A percentile compares a stretch with the other conserved stretches of the same genome.
These are phyloP conservation scores for Leucocoprinus sp. DNA, from an alignment of 768 basidiomycete species.

Conservation along the genomic window DNA sequence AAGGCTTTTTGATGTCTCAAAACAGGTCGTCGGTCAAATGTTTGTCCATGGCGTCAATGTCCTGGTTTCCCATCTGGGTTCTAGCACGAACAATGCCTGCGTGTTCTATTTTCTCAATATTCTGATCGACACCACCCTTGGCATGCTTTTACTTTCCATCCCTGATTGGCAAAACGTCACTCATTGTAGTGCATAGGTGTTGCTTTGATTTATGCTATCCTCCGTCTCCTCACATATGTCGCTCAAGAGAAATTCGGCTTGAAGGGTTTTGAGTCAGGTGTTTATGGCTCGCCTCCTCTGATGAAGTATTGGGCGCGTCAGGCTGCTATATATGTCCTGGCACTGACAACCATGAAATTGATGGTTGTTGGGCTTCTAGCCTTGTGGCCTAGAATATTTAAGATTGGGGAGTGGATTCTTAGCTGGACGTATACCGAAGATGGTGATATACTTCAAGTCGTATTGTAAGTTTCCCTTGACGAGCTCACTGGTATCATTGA, in stretches of 20 bases:
- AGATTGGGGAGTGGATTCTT: constrained; percentile 80
- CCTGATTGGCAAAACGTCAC: neutral
- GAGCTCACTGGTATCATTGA: neutral
- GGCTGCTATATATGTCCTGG: constrained; percentile 72
- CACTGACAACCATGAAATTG: constrained; percentile 85
- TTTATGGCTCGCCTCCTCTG: constrained; percentile 83
- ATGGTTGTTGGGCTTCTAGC: constrained; percentile 73
- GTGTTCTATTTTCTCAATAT: constrained; percentile 91
- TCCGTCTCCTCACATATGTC: constrained; percentile 55
- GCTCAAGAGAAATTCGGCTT: constrained; percentile 56
- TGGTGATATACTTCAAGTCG: constrained; percentile 62
- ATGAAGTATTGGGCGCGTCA: constrained; percentile 67
- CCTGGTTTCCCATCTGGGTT: constrained; percentile 69
- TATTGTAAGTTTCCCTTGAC: constrained; percentile 52
- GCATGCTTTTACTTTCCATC: constrained; percentile 33
- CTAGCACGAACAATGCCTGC: constrained; percentile 78
- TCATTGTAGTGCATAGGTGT: constrained; percentile 49
- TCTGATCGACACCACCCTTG: constrained; percentile 84
- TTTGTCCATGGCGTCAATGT: constrained; percentile 77
- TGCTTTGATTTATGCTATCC: constrained; percentile 66
- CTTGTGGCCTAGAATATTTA: constrained; percentile 60
- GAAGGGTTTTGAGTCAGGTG: constrained; percentile 77
- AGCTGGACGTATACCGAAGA: constrained; percentile 63
- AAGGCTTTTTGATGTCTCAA: constrained; percentile 90
- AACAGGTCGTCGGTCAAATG: constrained; percentile 82